Base-by-base conservation (phyloP, 805 yeast species). In the Candida tallmaniae region DNA sequence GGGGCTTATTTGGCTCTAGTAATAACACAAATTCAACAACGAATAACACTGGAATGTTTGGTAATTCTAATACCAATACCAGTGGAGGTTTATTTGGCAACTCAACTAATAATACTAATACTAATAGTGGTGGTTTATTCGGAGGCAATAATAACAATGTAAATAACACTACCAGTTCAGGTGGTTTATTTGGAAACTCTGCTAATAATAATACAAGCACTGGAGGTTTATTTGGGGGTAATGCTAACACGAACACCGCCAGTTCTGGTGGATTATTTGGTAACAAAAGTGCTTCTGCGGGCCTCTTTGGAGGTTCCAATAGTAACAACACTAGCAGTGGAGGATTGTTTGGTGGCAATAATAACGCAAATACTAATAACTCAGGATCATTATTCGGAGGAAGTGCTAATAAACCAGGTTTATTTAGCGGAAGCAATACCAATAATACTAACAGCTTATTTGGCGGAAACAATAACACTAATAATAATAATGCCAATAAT, bases 221-320 rank as follows among this genome's bases (percentile, higher is more conserved):
- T 11, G 60, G 61, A 23, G 67, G 69, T 4, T 44, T 63, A 25
- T 51, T 54, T 41, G 60, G 45, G 15, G 13, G 17, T 16, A 38
- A 41, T n/a, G 29, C 32, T 9, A 16, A 9, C 12, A 41, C 40
- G 12, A 40, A 46, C 3, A 39, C 42, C 3, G 35, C 42, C 6
- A 20, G 6, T 27, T 28, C 47, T 19, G 50, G 51, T 32, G 61
- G 61, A 15, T 40, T 52, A 2, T 56, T 55, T 46, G 54, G 53
- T 24, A 33, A 27, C 25, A 25, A 36, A 6, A 28, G 45, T 5
- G 39, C 47, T 27, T 38, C 39, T 12, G 60, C 61, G 21, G 67
- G 69, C 4, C 43, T 63, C 23, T 51, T 54, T 41, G 60, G 44
- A 12, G 8, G 23, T 15, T 28, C 37, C n/a, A 23, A 35, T 25